Base-by-base conservation (phyloP, 352 stramenopile species). In the Globisporangium recalcitrans region DNA sequence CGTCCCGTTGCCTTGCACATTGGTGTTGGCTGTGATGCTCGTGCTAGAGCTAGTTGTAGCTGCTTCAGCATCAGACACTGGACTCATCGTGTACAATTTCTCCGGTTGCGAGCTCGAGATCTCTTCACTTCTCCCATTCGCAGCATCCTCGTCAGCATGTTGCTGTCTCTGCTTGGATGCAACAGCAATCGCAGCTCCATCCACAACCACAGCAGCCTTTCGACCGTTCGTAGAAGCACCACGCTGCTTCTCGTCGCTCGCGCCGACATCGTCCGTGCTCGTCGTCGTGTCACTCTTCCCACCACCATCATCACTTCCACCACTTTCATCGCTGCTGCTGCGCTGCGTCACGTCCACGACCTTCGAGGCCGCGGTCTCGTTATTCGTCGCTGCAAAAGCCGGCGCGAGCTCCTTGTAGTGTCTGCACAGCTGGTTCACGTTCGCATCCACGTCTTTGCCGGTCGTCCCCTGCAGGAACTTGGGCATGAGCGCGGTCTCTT, bases 401-500 rank as follows among this genome's bases (percentile, higher is more conserved):
- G 52, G 59, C 27, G 51, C 60, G 7, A 70, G 52, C 21, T 64
- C 53, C 36, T 59, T 57, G 22, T 68, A 70, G 24, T 68, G 44
- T 27, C 6, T 44, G 24, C 61, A 70, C 13, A 68, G 52, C 22
- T 64, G 51, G 9, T 31, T 32, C 16, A 70, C 64, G 36, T 58
- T 63, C 19, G 32, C 53, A 2, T 54, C 42, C 32, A 70, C 49
- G 8, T 70, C 64, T 21, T 63, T 58, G 4, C 53, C 44, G 1
- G 61, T 52, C 3, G 19, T 44, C n/a, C 64, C 64, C 4, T 52
- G 13, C 24, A 64, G 22, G 14, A 64, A 68, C 21, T 48, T 36
- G 16, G 46, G 47, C 42, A 68, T 54, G 22, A 70, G 31, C 26
- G 60, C 61, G 5, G 60, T 68, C 51, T 70, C 64, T 48, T 70